phyloP scores from a whole-genome alignment of 768 basidiomycete genomes.

The Termitomyces sp. region DNA sequence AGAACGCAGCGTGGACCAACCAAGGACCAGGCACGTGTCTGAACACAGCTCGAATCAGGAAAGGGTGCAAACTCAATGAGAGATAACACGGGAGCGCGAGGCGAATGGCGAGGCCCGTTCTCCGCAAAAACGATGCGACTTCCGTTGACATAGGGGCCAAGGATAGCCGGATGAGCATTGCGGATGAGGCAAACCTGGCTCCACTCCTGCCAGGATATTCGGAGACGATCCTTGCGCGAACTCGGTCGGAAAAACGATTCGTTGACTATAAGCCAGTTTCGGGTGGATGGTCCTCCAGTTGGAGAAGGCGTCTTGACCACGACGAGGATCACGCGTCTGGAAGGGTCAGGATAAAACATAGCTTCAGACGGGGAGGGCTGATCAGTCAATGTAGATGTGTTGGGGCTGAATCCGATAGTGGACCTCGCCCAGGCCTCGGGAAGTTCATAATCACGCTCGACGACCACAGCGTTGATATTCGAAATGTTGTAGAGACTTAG shows the following conservation, averaged over 20 bases:
- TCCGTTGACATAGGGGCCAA: slow-evolving; percentile 40
- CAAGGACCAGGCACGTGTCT: slow-evolving; percentile 33
- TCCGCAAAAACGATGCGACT: slow-evolving; percentile 43
- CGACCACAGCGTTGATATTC: slow-evolving; percentile 32
- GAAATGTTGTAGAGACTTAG: slow-evolving; percentile 43
- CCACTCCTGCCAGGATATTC: slow-evolving; percentile 54
- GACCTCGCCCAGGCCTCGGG: slow-evolving; percentile 46
- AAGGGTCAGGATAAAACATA: slow-evolving; percentile 54
- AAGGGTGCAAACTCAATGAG: slow-evolving; percentile 42
- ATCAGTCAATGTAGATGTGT: slow-evolving; percentile 36
- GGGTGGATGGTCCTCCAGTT: slow-evolving; percentile 23
- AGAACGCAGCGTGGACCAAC: slow-evolving; percentile 35
- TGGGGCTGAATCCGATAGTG: slow-evolving; percentile 42
- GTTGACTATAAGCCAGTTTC: slow-evolving; percentile 49
- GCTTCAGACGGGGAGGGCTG: slow-evolving; percentile 32
- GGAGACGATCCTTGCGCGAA: slow-evolving; percentile 35
- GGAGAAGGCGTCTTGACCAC: slow-evolving; percentile 35
- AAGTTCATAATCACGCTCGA: slow-evolving; percentile 51
- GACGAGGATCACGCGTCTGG: slow-evolving; percentile 42
- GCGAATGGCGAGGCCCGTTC: slow-evolving; percentile 19
- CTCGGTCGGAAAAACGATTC: slow-evolving; percentile 46
- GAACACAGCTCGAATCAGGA: slow-evolving; percentile 25
- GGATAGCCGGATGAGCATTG: slow-evolving; percentile 29
- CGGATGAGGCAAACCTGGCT: slow-evolving; percentile 44
- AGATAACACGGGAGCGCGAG: slow-evolving; percentile 15